Percentiles rank a stretch among this genome's conserved stretches.
Conservation (phyloP, 306 rosid genomes). For the Quercus aquifolioides region DNA sequence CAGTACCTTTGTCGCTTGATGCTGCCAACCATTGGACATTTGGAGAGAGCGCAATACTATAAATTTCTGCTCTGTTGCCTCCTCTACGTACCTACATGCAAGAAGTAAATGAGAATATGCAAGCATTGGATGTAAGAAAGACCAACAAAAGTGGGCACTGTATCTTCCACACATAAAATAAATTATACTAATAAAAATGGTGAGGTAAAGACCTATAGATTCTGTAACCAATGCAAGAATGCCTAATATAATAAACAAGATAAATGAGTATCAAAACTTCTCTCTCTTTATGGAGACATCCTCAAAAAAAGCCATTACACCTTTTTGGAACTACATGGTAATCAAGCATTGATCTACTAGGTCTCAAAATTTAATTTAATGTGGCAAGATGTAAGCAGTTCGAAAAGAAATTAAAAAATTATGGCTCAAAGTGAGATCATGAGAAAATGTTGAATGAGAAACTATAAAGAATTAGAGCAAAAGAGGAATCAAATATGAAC, state of each 20-base stretch:
- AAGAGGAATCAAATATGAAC: neutral
- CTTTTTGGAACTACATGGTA: no score
- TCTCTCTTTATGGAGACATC: neutral
- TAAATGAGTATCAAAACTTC: neutral
- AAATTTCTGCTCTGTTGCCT: slow-evolving; percentile 83
- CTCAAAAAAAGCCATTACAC: no score
- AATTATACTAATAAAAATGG: neutral
- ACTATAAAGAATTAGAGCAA: neutral
- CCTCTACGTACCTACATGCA: slow-evolving; percentile 84
- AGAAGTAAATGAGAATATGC: neutral
- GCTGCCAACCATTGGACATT: slow-evolving; percentile 94
- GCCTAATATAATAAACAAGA: neutral
- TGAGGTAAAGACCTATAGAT: neutral
- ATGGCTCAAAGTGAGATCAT: neutral
- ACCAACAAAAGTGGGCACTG: neutral
- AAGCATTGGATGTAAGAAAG: neutral
- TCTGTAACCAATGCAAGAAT: neutral
- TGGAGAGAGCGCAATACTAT: slow-evolving; percentile 75
- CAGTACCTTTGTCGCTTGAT: slow-evolving; percentile 94
- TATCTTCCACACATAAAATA: neutral
- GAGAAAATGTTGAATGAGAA: neutral
- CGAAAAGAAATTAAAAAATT: neutral
- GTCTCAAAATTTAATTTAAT: no score
- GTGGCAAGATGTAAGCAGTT: no score
- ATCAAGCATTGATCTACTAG: no score